Conservation (phyloP, 768 basidiomycete species). For the Hebeloma cylindrosporum region DNA sequence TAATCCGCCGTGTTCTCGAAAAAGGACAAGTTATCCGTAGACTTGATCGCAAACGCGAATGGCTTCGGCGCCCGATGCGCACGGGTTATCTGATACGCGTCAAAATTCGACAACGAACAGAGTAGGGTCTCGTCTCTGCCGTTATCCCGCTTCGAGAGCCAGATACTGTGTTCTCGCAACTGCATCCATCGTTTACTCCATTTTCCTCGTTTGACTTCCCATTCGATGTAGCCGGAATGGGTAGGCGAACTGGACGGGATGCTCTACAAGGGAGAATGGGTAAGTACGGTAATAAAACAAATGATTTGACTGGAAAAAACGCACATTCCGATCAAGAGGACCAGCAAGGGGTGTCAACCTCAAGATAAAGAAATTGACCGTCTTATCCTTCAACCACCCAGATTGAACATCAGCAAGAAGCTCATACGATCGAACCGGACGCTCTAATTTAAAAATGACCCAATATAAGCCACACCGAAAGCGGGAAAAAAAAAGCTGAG, state of each 20-base stretch:
- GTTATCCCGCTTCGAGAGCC: constrained; percentile 86
- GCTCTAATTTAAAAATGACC: constrained; percentile 53
- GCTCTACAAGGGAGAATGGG: constrained; percentile 28
- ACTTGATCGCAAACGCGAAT: constrained; percentile 85
- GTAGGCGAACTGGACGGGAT: constrained; percentile 47
- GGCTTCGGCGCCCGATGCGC: constrained; percentile 80
- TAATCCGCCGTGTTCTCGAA: constrained; percentile 92
- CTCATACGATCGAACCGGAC: constrained; percentile 88
- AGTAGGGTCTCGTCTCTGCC: constrained; percentile 81
- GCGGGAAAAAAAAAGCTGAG: constrained; percentile 4
- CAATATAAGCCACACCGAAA: neutral
- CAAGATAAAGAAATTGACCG: constrained; percentile 77
- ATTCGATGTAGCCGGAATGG: constrained; percentile 72
- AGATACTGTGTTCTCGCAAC: constrained; percentile 82
- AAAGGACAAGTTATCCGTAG: constrained; percentile 79
- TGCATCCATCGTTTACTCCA: constrained; percentile 94
- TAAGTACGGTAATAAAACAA: constrained; percentile 7
- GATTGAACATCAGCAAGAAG: constrained; percentile 73
- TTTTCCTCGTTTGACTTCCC: constrained; percentile 89
- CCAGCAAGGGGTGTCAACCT: constrained; percentile 68
- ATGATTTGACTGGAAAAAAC: constrained; percentile 23
- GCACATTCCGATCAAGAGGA: constrained; percentile 58
- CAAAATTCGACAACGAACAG: constrained; percentile 87
- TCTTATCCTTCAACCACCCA: constrained; percentile 86
- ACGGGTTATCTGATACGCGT: constrained; percentile 80